A percentile compares a stretch with the other conserved stretches of the same genome.
Conservation (phyloP, 345 rosid genomes). For the Bruguiera sexangula region DNA sequence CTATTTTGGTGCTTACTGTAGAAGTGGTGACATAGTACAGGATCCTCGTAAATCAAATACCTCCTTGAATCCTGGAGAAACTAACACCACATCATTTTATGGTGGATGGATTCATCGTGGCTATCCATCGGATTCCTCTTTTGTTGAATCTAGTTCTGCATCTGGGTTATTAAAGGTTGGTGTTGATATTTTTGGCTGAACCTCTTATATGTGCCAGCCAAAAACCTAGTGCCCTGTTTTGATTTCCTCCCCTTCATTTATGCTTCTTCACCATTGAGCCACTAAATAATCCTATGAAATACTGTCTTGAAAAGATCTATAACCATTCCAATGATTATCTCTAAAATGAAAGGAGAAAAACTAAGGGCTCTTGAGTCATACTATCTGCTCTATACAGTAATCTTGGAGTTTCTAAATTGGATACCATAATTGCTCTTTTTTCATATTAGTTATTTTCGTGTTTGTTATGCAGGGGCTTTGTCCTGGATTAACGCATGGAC, state of each 20-base stretch:
- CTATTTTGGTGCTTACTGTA: slow-evolving; percentile 79
- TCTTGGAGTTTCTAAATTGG: background rate
- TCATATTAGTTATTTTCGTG: background rate
- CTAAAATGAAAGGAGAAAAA: background rate
- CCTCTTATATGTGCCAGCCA: background rate
- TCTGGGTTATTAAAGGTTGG: slow-evolving; percentile 81
- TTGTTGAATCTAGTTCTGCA: slow-evolving; percentile 41
- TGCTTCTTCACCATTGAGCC: background rate
- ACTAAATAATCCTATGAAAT: background rate
- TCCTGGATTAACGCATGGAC: slow-evolving; percentile 76
- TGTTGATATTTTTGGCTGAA: background rate
- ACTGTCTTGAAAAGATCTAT: background rate
- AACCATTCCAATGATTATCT: background rate
- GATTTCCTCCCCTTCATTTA: background rate
- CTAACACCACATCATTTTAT: slow-evolving; percentile 35
- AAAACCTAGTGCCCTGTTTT: background rate
- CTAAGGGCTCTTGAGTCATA: background rate
- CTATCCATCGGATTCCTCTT: slow-evolving; percentile 32
- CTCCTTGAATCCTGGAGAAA: slow-evolving; percentile 35
- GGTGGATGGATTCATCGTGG: slow-evolving; percentile 29
- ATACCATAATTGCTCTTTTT: background rate
- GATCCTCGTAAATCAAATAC: slow-evolving; percentile 33
- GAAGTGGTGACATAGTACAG: slow-evolving; percentile 33
- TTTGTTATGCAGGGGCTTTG: slow-evolving; percentile 65
- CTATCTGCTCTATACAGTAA: background rate